Evolutionary conservation across 139 green algal genomes (phyloP).

Genomic region (Ettlia oleoabundans): DNA sequence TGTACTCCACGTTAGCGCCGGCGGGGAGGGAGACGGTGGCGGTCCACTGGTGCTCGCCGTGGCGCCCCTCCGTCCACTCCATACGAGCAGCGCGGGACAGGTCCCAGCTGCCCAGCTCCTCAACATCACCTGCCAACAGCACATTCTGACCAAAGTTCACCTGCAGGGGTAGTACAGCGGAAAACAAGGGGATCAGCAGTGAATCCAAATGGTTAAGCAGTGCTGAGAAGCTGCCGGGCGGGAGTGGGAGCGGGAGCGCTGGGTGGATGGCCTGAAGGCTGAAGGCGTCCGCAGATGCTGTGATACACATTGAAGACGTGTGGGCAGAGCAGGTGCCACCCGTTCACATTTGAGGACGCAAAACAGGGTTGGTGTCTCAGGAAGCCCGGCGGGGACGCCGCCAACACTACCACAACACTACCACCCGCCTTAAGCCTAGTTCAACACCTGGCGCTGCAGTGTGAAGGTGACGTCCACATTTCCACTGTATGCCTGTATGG

Average conservation of each 20-base stretch:
- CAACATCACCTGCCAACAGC: not conserved
- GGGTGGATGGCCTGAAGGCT: too few relatives aligned
- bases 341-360: too few relatives aligned
- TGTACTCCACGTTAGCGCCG: not conserved
- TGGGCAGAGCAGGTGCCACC: not conserved
- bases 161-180: not conserved
- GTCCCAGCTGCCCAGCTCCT: not conserved
- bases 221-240: too few relatives aligned
- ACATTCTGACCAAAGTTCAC: not conserved
- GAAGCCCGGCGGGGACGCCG: too few relatives aligned
- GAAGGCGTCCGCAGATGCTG: not conserved
- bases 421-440: not conserved
- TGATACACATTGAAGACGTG: not conserved
- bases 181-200: not conserved
- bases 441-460: not conserved
- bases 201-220: too few relatives aligned
- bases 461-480: not conserved
- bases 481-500: not conserved
- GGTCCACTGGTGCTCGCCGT: not conserved
- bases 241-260: too few relatives aligned
- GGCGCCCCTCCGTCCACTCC: not conserved
- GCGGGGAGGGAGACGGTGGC: not conserved
- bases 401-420: not conserved
- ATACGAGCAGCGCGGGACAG: not conserved
- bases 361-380: too few relatives aligned